A percentile compares a stretch with the other conserved stretches of the same genome.
These are phyloP conservation scores for Fusarium mundagurra DNA, from an alignment of 2,329 filamentous ascomycete species.

Conservation along the genomic window DNA sequence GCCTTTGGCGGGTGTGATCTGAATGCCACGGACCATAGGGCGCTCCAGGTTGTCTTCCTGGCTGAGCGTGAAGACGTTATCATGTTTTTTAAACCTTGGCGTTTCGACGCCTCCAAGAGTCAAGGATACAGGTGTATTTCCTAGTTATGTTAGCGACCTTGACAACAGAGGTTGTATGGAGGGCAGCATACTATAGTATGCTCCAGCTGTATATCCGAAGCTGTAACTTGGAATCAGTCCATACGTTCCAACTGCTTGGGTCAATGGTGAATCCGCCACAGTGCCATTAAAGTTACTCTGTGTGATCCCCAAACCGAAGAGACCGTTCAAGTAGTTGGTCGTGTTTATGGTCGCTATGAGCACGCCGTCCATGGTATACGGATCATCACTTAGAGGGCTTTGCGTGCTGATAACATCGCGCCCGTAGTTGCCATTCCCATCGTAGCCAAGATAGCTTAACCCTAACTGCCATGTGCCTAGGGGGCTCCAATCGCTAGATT, in stretches of 20 bases:
- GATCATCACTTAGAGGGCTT: slow-evolving; percentile 50
- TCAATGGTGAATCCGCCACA: slow-evolving; percentile 61
- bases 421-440: slow-evolving; percentile 73
- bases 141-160: slow-evolving; percentile 34
- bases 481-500: slow-evolving; percentile 67
- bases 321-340: slow-evolving; percentile 65
- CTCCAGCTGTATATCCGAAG: slow-evolving; percentile 80
- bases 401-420: slow-evolving; percentile 59
- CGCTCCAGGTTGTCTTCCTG: slow-evolving; percentile 65
- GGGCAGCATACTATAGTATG: slow-evolving; percentile 69
- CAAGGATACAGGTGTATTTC: slow-evolving; percentile 62
- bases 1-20: slow-evolving; percentile 49
- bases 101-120: slow-evolving; percentile 77
- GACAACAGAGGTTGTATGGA: neutral
- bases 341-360: slow-evolving; percentile 63
- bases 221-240: slow-evolving; percentile 75
- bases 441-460: slow-evolving; percentile 65
- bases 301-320: slow-evolving; percentile 66
- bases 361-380: slow-evolving; percentile 56
- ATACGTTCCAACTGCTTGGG: slow-evolving; percentile 66
- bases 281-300: slow-evolving; percentile 61
- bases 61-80: slow-evolving; percentile 67
- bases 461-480: slow-evolving; percentile 70
- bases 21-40: slow-evolving; percentile 68
- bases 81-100: slow-evolving; percentile 69